Evolutionary conservation across 352 stramenopile genomes (phyloP), one percentile per base, ranked within the genome.

Genomic region (Globisporangium okanoganense): DNA sequence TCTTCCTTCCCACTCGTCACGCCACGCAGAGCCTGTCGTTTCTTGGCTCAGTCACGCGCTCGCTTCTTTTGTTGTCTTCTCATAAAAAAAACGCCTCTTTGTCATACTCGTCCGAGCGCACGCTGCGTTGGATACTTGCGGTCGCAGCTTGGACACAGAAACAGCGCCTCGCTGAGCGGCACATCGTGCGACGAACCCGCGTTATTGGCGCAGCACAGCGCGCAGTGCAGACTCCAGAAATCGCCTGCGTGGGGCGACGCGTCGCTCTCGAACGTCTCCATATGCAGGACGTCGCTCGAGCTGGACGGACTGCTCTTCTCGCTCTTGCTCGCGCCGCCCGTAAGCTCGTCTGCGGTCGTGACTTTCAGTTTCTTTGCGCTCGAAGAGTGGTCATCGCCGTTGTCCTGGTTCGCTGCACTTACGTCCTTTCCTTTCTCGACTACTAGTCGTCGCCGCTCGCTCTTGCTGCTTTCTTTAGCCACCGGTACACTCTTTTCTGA

Each of bases 101-200:
- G 8, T 66, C 76, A 89, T 48, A 87, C 76, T 56, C 75, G 76
- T 31, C 82, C 85, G 10, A 94, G 74, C 43, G 82, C 77, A 54
- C 85, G 76, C 58, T 92, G 84, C 52, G 82, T 94, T 58, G 84
- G 84, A 64, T 94, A 94, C 61, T 94, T 94, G 56, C 82, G 79
- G 65, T 94, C 84, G 59, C 84, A 94, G 49, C 76, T 70, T 47
- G 73, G 65, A 40, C 84, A 94, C 12, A 94, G 71, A 62, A 94
- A 94, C 24, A 94, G 69, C 61, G 82, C 64, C 22, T 80, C 72
- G 12, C 55, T 55, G 43, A 43, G 6, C 12, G 67, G 35, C 49
- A 25, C 31, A 53, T 41, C 65, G 50, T 77, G 58, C n/a, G 38
- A 31, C 65, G 67, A 68, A 59, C 52, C 49, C 31, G 75, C 72